These are phyloP conservation scores for Mallotus japonicus DNA, from an alignment of 441 rosid genomes.

Conservation along the genomic window DNA sequence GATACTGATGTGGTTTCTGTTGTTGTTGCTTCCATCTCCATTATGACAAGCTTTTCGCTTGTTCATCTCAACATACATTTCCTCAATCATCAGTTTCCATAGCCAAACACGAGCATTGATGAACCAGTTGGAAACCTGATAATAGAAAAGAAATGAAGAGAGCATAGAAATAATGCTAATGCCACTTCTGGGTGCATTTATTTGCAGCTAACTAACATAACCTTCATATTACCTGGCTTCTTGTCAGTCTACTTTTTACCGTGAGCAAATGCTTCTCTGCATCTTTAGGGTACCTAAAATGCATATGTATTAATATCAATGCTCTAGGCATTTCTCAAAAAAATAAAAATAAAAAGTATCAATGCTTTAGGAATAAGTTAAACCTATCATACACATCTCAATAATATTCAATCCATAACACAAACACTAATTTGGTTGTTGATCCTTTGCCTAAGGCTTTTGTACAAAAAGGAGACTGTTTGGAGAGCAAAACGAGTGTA, in stretches of 20 bases:
- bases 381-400: not conserved
- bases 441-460: slow-evolving; percentile 73
- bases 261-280: slow-evolving; percentile 95
- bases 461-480: slow-evolving; percentile 62
- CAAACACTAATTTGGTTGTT: slow-evolving; percentile 40
- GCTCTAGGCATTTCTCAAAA: too few species aligned
- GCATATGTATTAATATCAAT: slow-evolving; percentile 1
- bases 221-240: slow-evolving; percentile 66
- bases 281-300: slow-evolving; percentile 86
- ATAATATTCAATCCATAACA: not conserved
- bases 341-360: too few species aligned
- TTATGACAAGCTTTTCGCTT: slow-evolving; percentile 35
- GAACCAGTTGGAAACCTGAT: slow-evolving; percentile 92
- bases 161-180: too few species aligned
- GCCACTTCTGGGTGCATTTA: not conserved
- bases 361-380: too few species aligned
- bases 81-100: slow-evolving; percentile 98
- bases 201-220: not conserved
- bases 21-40: slow-evolving; percentile 34
- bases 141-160: not conserved
- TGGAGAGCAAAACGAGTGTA: slow-evolving; percentile 78
- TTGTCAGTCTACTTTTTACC: slow-evolving; percentile 74
- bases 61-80: slow-evolving; percentile 86
- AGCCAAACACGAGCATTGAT: slow-evolving; percentile 91
- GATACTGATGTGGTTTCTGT: slow-evolving; percentile 34